Evolutionary conservation across 352 stramenopile genomes (phyloP).

Genomic region (Pythium periplocum): DNA sequence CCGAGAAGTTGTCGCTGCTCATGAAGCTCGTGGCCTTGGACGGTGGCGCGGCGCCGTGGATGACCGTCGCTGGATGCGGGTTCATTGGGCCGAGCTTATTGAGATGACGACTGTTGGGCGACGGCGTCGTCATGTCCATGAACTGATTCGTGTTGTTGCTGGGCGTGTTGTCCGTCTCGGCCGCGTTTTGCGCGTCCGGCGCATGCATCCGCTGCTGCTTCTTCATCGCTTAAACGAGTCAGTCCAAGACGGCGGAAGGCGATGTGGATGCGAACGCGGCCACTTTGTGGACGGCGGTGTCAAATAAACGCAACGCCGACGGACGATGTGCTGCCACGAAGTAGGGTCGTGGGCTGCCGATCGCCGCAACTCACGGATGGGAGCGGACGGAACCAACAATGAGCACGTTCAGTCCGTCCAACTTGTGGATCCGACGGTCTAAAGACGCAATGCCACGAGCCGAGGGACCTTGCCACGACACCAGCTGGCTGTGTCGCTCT

Average conservation of each 20-base stretch:
- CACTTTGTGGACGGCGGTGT: too few species aligned
- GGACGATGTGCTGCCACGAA: too few species aligned
- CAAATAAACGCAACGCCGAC: too few species aligned
- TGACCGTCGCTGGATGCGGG: constrained; percentile 4
- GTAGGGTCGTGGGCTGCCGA: too few species aligned
- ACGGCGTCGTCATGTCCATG: constrained; percentile 66
- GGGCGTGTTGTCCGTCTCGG: constrained; percentile 37
- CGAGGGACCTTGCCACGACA: too few species aligned
- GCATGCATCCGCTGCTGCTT: constrained; percentile 36
- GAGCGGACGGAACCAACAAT: too few species aligned
- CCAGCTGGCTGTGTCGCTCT: too few species aligned
- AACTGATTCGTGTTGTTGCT: constrained; percentile 44
- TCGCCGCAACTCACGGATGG: too few species aligned
- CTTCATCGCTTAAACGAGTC: constrained; percentile 1
- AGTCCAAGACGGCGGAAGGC: not conserved
- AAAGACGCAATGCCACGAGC: too few species aligned
- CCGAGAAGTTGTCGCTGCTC: constrained; percentile 51
- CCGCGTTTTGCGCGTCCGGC: constrained; percentile 19
- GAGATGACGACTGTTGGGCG: constrained; percentile 20
- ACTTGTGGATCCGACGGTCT: too few species aligned
- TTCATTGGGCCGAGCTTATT: constrained; percentile 11
- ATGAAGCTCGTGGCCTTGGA: constrained; percentile 48
- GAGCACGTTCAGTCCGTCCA: too few species aligned
- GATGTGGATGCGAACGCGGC: not conserved
- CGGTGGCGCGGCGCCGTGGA: not conserved